Conservation (phyloP, 257 asterid species). For the Lycium barbarum region DNA sequence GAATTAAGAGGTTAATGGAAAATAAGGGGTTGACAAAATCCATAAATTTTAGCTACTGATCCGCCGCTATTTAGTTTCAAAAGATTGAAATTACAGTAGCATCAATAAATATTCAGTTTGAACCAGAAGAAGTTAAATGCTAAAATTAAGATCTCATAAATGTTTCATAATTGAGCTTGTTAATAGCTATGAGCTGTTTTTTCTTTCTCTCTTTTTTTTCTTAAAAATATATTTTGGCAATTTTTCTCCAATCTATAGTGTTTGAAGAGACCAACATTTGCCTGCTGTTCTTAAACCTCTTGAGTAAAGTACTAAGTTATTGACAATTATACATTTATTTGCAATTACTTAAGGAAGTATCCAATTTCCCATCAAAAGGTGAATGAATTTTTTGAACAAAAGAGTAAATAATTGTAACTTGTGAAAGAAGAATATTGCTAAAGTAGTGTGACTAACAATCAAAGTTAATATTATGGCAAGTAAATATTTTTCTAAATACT, state of each 20-base stretch:
- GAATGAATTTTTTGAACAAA: slow-evolving; percentile 12
- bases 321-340: neutral
- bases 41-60: too few species aligned
- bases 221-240: neutral
- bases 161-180: neutral
- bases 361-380: neutral
- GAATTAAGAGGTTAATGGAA: too few species aligned
- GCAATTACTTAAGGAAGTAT: neutral
- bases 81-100: too few species aligned
- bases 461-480: neutral
- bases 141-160: too few species aligned
- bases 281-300: neutral
- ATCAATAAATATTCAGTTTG: too few species aligned
- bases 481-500: too few species aligned
- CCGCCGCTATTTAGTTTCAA: too few species aligned
- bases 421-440: neutral
- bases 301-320: neutral
- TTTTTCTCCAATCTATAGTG: neutral
- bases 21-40: too few species aligned
- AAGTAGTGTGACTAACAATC: neutral
- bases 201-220: neutral
- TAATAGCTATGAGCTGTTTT: neutral
- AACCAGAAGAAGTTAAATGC: too few species aligned
- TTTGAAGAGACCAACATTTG: slow-evolving; percentile 15
- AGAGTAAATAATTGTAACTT: neutral